Percentiles rank a stretch among this genome's conserved stretches.
Evolutionary conservation across 768 basidiomycete genomes (phyloP).

Genomic region (Pleurotus platypus): DNA sequence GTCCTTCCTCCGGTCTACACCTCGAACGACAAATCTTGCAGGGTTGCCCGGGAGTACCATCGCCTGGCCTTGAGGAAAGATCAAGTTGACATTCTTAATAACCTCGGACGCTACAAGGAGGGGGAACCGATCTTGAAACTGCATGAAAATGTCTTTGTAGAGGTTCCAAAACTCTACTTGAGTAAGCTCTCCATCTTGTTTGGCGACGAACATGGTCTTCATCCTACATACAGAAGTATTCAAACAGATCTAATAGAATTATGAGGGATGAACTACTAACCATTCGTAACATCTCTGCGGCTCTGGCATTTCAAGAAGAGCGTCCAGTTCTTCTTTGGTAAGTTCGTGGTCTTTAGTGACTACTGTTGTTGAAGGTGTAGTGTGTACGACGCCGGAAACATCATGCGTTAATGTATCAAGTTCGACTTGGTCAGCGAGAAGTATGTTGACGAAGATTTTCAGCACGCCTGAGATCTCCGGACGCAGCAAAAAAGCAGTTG

Average conservation of each 20-base stretch:
- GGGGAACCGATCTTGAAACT: constrained; percentile 50
- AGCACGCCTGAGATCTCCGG: constrained; percentile 68
- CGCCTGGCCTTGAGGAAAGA: constrained; percentile 83
- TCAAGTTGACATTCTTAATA: constrained; percentile 86
- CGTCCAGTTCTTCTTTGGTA: constrained; percentile 65
- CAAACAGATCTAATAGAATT: too few species aligned
- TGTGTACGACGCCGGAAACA: constrained; percentile 55
- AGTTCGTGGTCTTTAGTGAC: constrained; percentile 60
- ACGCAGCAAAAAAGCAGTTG: constrained; percentile 73
- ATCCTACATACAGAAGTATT: constrained; percentile 56
- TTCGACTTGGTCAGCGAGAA: constrained; percentile 70
- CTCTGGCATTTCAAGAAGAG: constrained; percentile 55
- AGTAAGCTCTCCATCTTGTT: constrained; percentile 76
- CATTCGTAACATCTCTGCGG: constrained; percentile 84
- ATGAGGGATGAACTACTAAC: constrained; percentile 30
- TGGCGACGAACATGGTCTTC: constrained; percentile 79
- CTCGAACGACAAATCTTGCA: constrained; percentile 84
- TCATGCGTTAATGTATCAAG: constrained; percentile 57
- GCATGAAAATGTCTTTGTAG: constrained; percentile 81
- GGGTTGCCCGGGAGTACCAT: constrained; percentile 76
- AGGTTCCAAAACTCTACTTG: constrained; percentile 96
- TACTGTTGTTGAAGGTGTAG: constrained; percentile 49
- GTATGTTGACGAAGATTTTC: constrained; percentile 60
- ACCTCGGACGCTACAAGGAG: constrained; percentile 87
- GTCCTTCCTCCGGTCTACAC: constrained; percentile 70